Evolutionary conservation across 345 rosid species (phyloP), one percentile per base, ranked within the genome.

Genomic region (Crucihimalaya himalaica): DNA sequence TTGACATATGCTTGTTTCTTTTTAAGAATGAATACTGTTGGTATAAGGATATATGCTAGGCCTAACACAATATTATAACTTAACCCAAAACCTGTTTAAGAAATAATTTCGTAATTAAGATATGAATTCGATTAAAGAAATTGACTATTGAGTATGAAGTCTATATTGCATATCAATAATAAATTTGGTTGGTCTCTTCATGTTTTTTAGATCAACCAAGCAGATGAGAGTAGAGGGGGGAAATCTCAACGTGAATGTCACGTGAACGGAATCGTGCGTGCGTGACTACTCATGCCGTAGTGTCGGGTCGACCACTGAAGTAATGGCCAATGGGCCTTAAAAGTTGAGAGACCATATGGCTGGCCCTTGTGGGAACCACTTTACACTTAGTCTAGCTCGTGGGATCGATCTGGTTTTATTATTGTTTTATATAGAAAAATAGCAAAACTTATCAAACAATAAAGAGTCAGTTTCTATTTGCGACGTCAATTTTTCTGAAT

Each of bases 251-350:
- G 79, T 75, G 79, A 60, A 68, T 29, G 63, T 67, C 78, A 75
- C 78, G 78, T 75, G 79, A 35, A 68, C 1, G n/a, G 69, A 61
- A 63, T 59, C 69, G 50, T 75, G 69, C 79, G 74, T 75, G 74
- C 74, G 74, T 75, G 74, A 75, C 79, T 75, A 75, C 74, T 75
- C 74, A 74, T 75, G 79, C 63, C 69, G 15, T 42, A 23, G n/a
- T 75, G 79, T 75, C 79, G 79, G 79, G 79, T 68, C 79, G 79
- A 75, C 79, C 79, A 75, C 79, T 52, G 69, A 68, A 75, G 69
- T 68, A 60, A 51, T 60, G 69, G 79, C 56, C 63, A 60, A 51
- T 60, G 69, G 79, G 63, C 63, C 43, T 52, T 68, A 60, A 75
- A 68, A 34, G 63, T 68, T 43, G 48, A 42, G 42, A 74, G 74